Percentiles rank a stretch among this genome's conserved stretches.
These are phyloP conservation scores for Spathaspora girioi DNA, from an alignment of 805 yeast genomes.

Conservation along the genomic window DNA sequence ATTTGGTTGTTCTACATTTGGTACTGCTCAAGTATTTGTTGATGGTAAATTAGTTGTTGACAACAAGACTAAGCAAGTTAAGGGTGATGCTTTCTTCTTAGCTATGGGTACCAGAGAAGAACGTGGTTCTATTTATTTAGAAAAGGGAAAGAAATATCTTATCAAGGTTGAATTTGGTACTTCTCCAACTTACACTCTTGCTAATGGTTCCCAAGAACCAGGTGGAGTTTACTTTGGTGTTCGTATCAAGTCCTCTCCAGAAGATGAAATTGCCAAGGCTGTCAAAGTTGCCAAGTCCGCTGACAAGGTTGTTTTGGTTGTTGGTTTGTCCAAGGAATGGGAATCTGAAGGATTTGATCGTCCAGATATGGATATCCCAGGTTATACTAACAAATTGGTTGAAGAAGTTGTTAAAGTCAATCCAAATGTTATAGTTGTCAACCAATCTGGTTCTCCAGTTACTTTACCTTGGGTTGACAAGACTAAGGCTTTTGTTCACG, in stretches of 20 bases:
- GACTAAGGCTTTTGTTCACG: conserved; percentile 25
- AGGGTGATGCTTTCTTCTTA: conserved; percentile 48
- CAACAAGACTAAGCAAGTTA: conserved; percentile 48
- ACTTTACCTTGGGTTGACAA: conserved; percentile 48
- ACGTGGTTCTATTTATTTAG: conserved; percentile 31
- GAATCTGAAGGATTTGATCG: conserved; percentile 63
- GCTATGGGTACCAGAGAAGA: conserved; percentile 55
- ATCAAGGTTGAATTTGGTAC: conserved; percentile 51
- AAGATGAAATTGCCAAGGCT: conserved; percentile 33
- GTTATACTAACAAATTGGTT: conserved; percentile 42
- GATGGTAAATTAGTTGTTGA: conserved; percentile 53
- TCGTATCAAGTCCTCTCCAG: conserved; percentile 14
- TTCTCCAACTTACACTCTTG: conserved; percentile 32
- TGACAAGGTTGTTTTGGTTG: conserved; percentile 50
- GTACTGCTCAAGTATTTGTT: conserved; percentile 53
- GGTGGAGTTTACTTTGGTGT: conserved; percentile 26
- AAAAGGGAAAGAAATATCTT: conserved; percentile 43
- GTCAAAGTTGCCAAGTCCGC: conserved; percentile 45
- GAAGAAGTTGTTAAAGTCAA: conserved; percentile 43
- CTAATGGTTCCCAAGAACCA: conserved; percentile 12
- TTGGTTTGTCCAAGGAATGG: conserved; percentile 54
- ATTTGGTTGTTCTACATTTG: conserved; percentile 50
- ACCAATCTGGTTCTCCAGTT: conserved; percentile 62
- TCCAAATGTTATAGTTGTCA: conserved; percentile 49
- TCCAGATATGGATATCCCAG: conserved; percentile 48